A percentile compares a stretch with the other conserved stretches of the same genome.
Evolutionary conservation across 2,329 filamentous ascomycete genomes (phyloP).

Genomic region (Fusarium vanettenii): DNA sequence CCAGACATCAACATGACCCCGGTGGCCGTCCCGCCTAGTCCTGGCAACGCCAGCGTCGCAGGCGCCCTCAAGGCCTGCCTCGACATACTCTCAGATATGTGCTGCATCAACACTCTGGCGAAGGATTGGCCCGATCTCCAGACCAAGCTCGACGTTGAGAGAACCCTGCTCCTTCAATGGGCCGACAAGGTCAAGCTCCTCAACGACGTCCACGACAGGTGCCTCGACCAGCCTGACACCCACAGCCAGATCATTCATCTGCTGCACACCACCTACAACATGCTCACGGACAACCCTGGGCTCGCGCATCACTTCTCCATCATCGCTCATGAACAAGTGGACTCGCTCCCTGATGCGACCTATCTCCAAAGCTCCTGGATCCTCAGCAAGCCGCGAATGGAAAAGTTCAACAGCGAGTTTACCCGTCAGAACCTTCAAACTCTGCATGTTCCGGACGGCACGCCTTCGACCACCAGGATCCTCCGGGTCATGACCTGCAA

Average conservation of each 20-base stretch:
- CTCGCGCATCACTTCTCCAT: neutral
- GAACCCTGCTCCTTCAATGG: neutral
- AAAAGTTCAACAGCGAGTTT: neutral
- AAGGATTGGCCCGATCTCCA: neutral
- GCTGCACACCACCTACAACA: neutral
- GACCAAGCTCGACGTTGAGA: neutral
- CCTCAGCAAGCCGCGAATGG: neutral
- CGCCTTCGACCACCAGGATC: neutral
- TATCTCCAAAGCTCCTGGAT: neutral
- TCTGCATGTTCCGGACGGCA: neutral
- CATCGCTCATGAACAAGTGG: neutral
- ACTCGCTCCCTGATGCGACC: neutral
- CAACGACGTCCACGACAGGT: neutral
- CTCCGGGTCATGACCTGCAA: too few species aligned
- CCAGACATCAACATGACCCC: neutral
- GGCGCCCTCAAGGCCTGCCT: neutral
- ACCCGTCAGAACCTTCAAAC: neutral
- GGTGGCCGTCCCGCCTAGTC: neutral
- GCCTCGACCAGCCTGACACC: neutral
- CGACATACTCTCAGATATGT: neutral
- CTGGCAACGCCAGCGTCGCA: neutral
- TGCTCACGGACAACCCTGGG: neutral
- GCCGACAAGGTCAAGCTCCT: neutral
- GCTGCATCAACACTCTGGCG: neutral
- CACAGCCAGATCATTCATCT: neutral